Percentiles rank a stretch among this genome's conserved stretches.
phyloP scores from a whole-genome alignment of 345 rosid genomes.

The Rhodomyrtus tomentosa region DNA sequence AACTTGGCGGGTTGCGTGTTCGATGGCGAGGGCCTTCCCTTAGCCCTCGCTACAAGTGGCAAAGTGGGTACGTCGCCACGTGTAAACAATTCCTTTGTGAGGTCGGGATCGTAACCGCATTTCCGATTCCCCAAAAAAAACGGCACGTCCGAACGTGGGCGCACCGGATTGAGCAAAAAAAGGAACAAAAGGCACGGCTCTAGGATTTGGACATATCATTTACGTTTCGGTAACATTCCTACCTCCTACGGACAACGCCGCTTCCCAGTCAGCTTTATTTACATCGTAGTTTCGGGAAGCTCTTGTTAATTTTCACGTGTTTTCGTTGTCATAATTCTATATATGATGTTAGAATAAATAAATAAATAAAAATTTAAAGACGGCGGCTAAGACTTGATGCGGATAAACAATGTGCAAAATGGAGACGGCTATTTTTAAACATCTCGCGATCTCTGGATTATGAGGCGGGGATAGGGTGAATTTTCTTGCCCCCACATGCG shows the following conservation, averaged over 20 bases:
- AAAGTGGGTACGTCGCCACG: slow-evolving; percentile 10
- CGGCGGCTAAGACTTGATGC: background rate
- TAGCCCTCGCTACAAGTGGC: slow-evolving; percentile 8
- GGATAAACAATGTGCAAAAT: background rate
- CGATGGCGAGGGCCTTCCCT: background rate
- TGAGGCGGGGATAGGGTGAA: too few species aligned
- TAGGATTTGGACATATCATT: background rate
- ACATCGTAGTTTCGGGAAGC: background rate
- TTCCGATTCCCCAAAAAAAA: background rate
- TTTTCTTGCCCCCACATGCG: too few species aligned
- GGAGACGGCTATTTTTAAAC: background rate
- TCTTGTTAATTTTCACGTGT: background rate
- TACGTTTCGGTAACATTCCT: background rate
- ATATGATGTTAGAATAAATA: background rate
- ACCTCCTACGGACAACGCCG: background rate
- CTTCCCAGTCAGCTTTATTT: background rate
- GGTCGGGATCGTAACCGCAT: background rate
- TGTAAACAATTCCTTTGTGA: background rate
- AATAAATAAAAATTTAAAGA: too few species aligned
- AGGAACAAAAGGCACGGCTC: background rate
- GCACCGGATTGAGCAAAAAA: background rate
- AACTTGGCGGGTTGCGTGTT: slow-evolving; percentile 9
- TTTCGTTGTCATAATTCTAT: background rate
- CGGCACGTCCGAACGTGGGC: background rate
- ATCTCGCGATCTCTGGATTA: background rate